Evolutionary conservation across 805 yeast species (phyloP).

Genomic region (Zygotorulaspora chibaensis): DNA sequence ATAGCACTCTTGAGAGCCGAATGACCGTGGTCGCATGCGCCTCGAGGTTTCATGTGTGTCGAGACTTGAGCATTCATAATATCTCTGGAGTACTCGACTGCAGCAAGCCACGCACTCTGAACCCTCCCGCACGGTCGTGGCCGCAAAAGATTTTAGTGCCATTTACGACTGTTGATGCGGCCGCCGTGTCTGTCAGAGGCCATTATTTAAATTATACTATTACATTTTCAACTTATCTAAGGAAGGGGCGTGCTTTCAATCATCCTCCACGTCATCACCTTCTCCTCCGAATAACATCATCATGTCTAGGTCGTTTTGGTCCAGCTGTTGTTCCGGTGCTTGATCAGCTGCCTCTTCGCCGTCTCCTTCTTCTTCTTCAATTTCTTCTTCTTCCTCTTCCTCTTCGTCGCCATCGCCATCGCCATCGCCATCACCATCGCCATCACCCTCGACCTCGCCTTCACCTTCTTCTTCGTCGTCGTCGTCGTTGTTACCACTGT

Average conservation of each 20-base stretch:
- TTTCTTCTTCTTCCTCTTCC: constrained; percentile 28
- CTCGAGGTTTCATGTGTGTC: too few species aligned
- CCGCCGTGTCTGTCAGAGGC: not conserved
- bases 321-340: constrained; percentile 28
- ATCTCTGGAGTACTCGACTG: too few species aligned
- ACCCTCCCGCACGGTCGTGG: too few species aligned
- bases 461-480: constrained; percentile 33
- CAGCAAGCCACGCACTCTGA: too few species aligned
- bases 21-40: too few species aligned
- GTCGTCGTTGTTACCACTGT: constrained; percentile 20
- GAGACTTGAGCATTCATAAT: too few species aligned
- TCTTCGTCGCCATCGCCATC: constrained; percentile 31
- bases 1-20: too few species aligned
- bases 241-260: constrained; percentile 1
- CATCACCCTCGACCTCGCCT: constrained; percentile 34
- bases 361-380: constrained; percentile 31
- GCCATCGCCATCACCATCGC: constrained; percentile 36
- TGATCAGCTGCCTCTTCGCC: constrained; percentile 14
- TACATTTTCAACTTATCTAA: not conserved
- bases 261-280: constrained; percentile 24
- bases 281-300: constrained; percentile 38
- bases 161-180: too few species aligned
- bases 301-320: constrained; percentile 37
- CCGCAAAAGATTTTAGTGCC: too few species aligned
- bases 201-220: not conserved